Conservation (phyloP, 2,329 filamentous ascomycete genomes). For the Acrocalymma vagum region DNA sequence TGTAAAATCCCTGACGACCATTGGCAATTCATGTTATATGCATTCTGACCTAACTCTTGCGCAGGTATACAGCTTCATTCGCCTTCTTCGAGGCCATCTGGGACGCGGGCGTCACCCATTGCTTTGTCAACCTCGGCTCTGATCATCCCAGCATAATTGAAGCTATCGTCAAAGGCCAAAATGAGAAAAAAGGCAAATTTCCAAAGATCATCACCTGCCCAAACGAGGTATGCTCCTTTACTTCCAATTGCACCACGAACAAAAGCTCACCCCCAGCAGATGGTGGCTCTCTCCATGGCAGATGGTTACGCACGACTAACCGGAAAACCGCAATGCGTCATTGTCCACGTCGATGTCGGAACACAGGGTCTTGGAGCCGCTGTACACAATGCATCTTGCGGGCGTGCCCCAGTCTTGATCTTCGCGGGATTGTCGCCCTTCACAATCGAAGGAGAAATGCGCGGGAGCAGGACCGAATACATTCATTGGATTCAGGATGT, state of each 20-base stretch:
- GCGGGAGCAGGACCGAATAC: conserved; percentile 77
- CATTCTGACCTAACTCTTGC: conserved; percentile 1
- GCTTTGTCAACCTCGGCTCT: conserved; percentile 73
- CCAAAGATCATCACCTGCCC: conserved; percentile 81
- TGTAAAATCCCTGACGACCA: conserved; percentile 18
- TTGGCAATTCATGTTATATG: neutral
- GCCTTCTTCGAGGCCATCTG: conserved; percentile 85
- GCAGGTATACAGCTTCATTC: conserved; percentile 75
- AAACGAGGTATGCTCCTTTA: conserved; percentile 68
- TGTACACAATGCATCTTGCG: conserved; percentile 80
- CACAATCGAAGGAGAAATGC: conserved; percentile 79
- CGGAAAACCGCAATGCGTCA: conserved; percentile 77
- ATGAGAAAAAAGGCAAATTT: conserved; percentile 70
- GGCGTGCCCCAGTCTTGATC: conserved; percentile 77
- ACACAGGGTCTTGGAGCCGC: conserved; percentile 81
- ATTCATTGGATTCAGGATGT: conserved; percentile 90
- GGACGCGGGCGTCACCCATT: conserved; percentile 61
- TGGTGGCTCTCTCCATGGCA: conserved; percentile 86
- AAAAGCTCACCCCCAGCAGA: conserved; percentile 57
- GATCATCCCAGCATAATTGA: conserved; percentile 82
- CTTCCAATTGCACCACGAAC: neutral
- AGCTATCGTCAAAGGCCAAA: conserved; percentile 79
- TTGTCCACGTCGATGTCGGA: conserved; percentile 83
- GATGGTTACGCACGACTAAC: conserved; percentile 78
- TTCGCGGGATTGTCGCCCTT: conserved; percentile 82